Conservation (phyloP, 345 rosid genomes). For the Citrus unshiu region DNA sequence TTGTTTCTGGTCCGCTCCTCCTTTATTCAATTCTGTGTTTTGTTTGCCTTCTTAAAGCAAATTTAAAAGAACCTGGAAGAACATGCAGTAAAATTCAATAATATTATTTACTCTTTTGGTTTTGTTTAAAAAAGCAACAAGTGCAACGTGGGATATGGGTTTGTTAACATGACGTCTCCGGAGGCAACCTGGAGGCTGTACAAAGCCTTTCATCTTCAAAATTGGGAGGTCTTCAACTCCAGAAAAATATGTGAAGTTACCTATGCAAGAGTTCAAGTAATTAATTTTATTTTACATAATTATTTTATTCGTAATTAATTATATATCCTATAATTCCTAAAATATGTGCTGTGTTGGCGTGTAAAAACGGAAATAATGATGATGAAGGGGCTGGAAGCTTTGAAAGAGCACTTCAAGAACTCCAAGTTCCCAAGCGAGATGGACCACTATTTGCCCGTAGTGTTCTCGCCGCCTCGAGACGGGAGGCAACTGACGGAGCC, state of each 20-base stretch:
- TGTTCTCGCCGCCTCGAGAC: conserved; percentile 83
- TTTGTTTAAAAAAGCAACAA: conserved; percentile 55
- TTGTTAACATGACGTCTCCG: conserved; percentile 94
- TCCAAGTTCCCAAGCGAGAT: conserved; percentile 66
- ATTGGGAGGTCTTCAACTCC: conserved; percentile 75
- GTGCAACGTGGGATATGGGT: conserved; percentile 96
- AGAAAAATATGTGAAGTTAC: conserved; percentile 88
- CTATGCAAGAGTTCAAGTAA: conserved; percentile 84
- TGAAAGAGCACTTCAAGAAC: conserved; percentile 85
- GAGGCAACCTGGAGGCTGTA: conserved; percentile 70
- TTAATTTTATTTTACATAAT: neutral
- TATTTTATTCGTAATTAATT: neutral
- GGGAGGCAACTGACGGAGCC: conserved; percentile 62
- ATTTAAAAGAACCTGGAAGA: neutral
- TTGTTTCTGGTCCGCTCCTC: too few relatives aligned
- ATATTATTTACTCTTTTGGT: too few relatives aligned
- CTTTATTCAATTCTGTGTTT: neutral
- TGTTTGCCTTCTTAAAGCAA: neutral
- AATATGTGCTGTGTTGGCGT: too few relatives aligned
- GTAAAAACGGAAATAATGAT: neutral
- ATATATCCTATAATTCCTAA: neutral
- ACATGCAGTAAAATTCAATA: neutral
- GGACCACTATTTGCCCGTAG: conserved; percentile 71
- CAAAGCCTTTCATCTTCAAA: conserved; percentile 74
- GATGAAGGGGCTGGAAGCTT: conserved; percentile 69